Evolutionary conservation across 352 stramenopile genomes (phyloP).

Genomic region (Phytopythium cucurbitacearum): DNA sequence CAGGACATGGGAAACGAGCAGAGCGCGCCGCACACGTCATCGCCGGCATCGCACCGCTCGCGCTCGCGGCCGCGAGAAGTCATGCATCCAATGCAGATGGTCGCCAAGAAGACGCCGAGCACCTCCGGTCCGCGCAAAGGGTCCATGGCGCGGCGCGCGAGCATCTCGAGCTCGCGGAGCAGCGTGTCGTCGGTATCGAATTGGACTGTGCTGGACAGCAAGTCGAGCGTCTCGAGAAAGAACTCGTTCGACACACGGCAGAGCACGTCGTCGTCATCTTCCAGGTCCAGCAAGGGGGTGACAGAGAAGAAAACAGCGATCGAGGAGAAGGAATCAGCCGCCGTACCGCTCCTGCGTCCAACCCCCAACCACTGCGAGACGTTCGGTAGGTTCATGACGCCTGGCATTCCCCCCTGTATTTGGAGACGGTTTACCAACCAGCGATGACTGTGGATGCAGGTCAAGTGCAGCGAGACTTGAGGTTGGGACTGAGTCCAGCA

Average conservation of each 20-base stretch:
- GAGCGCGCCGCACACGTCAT: not conserved
- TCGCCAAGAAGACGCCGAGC: not conserved
- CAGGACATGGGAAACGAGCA: slow-evolving; percentile 7
- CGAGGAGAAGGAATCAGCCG: not conserved
- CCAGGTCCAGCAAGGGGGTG: not conserved
- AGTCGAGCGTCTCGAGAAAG: no score
- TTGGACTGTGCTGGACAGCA: no score
- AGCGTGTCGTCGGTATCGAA: not conserved
- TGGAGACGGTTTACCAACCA: no score
- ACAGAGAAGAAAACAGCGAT: not conserved
- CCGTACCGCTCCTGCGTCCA: not conserved
- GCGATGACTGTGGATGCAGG: not conserved
- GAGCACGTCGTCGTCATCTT: slow-evolving; percentile 4
- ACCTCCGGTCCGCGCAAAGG: no score
- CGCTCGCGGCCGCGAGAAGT: not conserved
- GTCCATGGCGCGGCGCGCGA: no score
- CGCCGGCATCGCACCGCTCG: not conserved
- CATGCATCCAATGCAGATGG: slow-evolving; percentile 7
- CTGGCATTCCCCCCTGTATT: not conserved
- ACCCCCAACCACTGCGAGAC: slow-evolving; percentile 7
- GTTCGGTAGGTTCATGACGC: not conserved
- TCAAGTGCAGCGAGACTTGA: slow-evolving; percentile 4
- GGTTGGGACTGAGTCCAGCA: not conserved
- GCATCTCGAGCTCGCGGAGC: no score
- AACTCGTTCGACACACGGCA: not conserved